Evolutionary conservation across 768 basidiomycete species (phyloP), one percentile per base, ranked within the genome.

Genomic region (Hortiboletus campestris): DNA sequence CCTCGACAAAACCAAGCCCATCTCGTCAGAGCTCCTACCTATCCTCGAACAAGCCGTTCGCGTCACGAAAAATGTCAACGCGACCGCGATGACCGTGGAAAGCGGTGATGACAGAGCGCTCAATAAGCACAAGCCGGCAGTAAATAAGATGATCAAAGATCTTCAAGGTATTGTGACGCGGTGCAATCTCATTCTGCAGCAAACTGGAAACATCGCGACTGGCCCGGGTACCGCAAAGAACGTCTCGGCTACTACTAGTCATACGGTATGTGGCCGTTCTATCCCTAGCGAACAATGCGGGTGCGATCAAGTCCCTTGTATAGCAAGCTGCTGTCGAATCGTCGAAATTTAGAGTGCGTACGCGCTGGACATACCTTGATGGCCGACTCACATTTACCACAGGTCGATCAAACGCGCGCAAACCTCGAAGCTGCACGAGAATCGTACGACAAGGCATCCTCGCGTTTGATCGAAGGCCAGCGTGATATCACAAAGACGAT

Each of bases 361-460:
- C 14, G 20, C 17, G 17, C 12, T 12, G 8, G 28, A 39, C n/a
- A 34, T 39, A 13, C 1, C 25, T 3, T 13, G 20, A 39, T 11
- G 41, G 22, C 12, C 10, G 17, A 5, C 38, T 29, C 8, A 49
- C 22, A 2, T n/a, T 40, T 17, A 34, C 12, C 20, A 12, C 4
- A 63, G 62, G 61, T 63, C 16, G 61, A 63, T 45, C 62, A 63
- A 58, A 63, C 62, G 10, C 62, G 62, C 7, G 62, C 51, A 28
- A 63, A 63, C 29, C 53, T 63, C n/a, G 62, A 62, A 49, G 57
- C 51, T 6, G 51, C 62, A 40, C 53, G 62, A 28, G 61, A 49
- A 2, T 63, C 61, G 1, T 62, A 63, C 16, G 57, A 59, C 40
- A 59, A 32, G 32, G 53, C 53, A 5, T 53, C 60, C 20, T 12